phyloP scores from a whole-genome alignment of 2,329 filamentous ascomycete genomes.

The Zymoseptoria ardabiliae region DNA sequence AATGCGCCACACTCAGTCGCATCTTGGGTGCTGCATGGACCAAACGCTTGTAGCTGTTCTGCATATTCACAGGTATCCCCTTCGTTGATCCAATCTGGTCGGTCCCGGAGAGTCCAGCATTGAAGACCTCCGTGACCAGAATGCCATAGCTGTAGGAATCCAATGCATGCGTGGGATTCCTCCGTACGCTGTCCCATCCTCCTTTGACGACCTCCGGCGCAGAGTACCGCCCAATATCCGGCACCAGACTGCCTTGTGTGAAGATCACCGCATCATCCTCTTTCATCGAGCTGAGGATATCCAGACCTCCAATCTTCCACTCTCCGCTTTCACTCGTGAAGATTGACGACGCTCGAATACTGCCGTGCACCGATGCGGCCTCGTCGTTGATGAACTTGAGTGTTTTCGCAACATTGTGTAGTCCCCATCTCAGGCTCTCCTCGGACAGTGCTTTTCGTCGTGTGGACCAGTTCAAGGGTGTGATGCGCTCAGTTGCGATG shows the following conservation, averaged over 20 bases:
- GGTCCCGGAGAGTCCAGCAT: constrained; percentile 66
- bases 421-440: constrained; percentile 94
- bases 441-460: constrained; percentile 79
- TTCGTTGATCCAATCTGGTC: constrained; percentile 83
- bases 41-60: constrained; percentile 81
- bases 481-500: constrained; percentile 85
- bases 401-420: constrained; percentile 81
- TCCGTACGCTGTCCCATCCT: constrained; percentile 89
- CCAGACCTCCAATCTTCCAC: constrained; percentile 94
- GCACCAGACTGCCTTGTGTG: constrained; percentile 78
- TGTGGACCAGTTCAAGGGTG: constrained; percentile 82
- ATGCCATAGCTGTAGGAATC: constrained; percentile 84
- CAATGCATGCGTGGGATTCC: constrained; percentile 69
- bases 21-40: constrained; percentile 85
- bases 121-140: constrained; percentile 85
- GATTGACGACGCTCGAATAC: constrained; percentile 74
- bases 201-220: constrained; percentile 77
- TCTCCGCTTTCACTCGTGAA: constrained; percentile 95
- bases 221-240: constrained; percentile 75
- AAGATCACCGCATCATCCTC: constrained; percentile 93
- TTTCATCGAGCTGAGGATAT: constrained; percentile 88
- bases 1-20: constrained; percentile 73
- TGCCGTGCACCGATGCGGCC: constrained; percentile 83
- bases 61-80: constrained; percentile 79
- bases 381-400: constrained; percentile 95